A percentile compares a stretch with the other conserved stretches of the same genome.
Evolutionary conservation across 371 early-diverging fungal genomes (phyloP).

Genomic region (Mucor mucedo): DNA sequence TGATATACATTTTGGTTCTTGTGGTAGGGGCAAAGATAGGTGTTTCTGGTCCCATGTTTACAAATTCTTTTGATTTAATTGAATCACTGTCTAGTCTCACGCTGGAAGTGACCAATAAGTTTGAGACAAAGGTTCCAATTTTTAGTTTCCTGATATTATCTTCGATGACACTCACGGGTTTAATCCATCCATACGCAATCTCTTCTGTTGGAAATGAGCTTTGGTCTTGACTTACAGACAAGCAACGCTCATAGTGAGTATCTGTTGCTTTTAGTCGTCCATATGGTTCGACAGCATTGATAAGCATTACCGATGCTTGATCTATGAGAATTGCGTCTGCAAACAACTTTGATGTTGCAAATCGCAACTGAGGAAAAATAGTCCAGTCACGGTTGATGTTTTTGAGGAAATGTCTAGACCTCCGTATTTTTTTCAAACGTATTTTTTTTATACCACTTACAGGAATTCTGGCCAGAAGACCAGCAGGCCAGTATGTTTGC

Average conservation of each 20-base stretch:
- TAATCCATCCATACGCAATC: conserved; percentile 10
- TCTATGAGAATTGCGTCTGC: conserved; percentile 15
- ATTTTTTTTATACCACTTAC: too few relatives aligned
- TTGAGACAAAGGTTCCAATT: conserved; percentile 6
- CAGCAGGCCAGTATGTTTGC: too few relatives aligned
- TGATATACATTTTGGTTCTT: too few relatives aligned
- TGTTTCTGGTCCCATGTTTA: neutral
- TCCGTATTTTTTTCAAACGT: too few relatives aligned
- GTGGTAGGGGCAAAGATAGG: too few relatives aligned
- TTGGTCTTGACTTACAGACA: neutral
- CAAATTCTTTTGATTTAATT: conserved; percentile 10
- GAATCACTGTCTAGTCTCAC: conserved; percentile 6
- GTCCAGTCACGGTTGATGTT: conserved; percentile 21
- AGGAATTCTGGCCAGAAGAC: too few relatives aligned
- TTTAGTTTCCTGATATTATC: conserved; percentile 16
- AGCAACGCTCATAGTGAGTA: conserved; percentile 10
- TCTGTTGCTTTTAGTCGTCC: conserved; percentile 12
- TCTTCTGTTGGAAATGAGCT: conserved; percentile 13
- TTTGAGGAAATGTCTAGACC: too few relatives aligned
- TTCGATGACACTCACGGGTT: conserved; percentile 5
- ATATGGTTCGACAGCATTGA: conserved; percentile 12
- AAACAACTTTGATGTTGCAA: conserved; percentile 13
- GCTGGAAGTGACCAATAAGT: conserved; percentile 19
- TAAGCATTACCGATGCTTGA: neutral
- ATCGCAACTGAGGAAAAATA: conserved; percentile 15